Percentiles rank a stretch among this genome's conserved stretches.
Evolutionary conservation across 305 asterid species (phyloP).

Genomic region (Fraxinus paxiana): DNA sequence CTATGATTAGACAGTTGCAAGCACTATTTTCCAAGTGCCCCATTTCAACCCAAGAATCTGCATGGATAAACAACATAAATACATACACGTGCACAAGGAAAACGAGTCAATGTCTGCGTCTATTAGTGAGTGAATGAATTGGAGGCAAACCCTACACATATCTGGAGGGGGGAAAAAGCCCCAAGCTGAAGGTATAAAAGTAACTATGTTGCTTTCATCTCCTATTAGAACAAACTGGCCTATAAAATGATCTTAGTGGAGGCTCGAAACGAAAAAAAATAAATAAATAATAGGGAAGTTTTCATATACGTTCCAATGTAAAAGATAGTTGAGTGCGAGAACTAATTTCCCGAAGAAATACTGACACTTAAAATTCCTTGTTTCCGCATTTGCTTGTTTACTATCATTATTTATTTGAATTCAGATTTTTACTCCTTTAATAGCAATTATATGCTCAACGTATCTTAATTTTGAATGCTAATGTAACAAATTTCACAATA

Average conservation of each 20-base stretch:
- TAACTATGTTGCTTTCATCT: neutral
- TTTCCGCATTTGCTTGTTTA: neutral
- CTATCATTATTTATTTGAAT: neutral
- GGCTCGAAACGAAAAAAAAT: neutral
- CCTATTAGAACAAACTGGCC: neutral
- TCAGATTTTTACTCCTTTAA: neutral
- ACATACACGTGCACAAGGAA: neutral
- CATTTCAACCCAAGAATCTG: slow-evolving; percentile 4
- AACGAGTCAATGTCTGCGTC: neutral
- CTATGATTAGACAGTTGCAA: neutral
- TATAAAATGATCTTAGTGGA: neutral
- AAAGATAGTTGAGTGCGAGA: neutral
- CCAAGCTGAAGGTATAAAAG: neutral
- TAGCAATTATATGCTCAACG: neutral
- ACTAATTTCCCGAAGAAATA: neutral
- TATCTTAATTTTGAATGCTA: neutral
- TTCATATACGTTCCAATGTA: neutral
- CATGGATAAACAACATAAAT: neutral
- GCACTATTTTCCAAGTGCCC: neutral
- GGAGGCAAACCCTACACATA: neutral
- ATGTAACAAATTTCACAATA: neutral
- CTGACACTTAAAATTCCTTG: neutral
- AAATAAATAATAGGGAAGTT: neutral
- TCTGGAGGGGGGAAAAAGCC: neutral
- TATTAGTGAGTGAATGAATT: neutral